phyloP scores from a whole-genome alignment of 371 early-diverging fungal genomes.

The Umbelopsis sp. region DNA sequence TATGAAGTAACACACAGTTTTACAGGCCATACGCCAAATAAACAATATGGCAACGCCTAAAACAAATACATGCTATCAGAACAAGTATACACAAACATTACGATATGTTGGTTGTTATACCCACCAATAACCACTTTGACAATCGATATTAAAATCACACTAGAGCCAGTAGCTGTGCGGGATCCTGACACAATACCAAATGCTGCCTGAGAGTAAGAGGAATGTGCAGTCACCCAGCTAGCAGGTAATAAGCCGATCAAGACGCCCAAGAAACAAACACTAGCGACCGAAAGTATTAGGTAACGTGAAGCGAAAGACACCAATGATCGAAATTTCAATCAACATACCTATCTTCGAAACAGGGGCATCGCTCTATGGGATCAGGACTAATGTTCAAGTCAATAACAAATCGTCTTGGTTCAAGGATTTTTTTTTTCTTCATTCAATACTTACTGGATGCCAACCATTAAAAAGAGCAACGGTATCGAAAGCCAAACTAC shows the following conservation, averaged over 20 bases:
- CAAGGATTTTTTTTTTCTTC: neutral
- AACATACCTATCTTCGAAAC: constrained; percentile 71
- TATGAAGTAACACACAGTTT: constrained; percentile 58
- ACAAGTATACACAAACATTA: neutral
- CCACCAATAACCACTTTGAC: constrained; percentile 52
- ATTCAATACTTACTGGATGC: constrained; percentile 53
- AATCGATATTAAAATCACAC: constrained; percentile 40
- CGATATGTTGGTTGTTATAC: neutral
- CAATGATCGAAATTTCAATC: neutral
- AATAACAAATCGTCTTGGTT: neutral
- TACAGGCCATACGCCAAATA: constrained; percentile 65
- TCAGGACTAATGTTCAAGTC: constrained; percentile 52
- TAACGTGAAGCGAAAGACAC: neutral
- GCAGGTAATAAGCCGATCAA: constrained; percentile 71
- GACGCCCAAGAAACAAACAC: constrained; percentile 75
- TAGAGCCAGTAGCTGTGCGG: constrained; percentile 14
- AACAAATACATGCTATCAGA: constrained; percentile 18
- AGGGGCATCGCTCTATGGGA: constrained; percentile 79
- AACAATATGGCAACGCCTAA: constrained; percentile 62
- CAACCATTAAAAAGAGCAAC: constrained; percentile 50
- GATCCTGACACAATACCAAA: constrained; percentile 3
- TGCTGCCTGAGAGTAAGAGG: constrained; percentile 32
- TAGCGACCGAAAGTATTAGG: constrained; percentile 17
- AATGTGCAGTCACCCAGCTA: constrained; percentile 54
- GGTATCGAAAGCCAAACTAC: constrained; percentile 44